phyloP scores from a whole-genome alignment of 2,329 filamentous ascomycete species.

The Sporothrix euskadiensis region DNA sequence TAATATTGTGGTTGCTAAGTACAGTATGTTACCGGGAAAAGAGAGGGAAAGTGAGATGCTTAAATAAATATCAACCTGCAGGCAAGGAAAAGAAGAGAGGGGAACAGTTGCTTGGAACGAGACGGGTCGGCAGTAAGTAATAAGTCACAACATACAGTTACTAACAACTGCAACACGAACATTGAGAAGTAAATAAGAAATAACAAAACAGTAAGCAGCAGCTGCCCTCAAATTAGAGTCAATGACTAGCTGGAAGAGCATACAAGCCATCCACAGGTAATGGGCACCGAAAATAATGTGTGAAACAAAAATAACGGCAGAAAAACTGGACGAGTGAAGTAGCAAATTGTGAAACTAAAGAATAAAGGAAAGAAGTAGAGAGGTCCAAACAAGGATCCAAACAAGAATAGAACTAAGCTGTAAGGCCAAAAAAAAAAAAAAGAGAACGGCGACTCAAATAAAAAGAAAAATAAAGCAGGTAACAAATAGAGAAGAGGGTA shows the following conservation, averaged over 20 bases:
- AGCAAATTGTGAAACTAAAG: neutral
- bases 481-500: conserved; percentile 32
- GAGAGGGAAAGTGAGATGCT: neutral
- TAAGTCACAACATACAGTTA: neutral
- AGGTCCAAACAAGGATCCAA: neutral
- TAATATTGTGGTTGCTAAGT: neutral
- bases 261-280: neutral
- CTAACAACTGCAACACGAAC: neutral
- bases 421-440: neutral
- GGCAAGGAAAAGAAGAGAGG: neutral
- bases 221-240: neutral
- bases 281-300: neutral
- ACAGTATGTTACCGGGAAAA: neutral
- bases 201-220: neutral
- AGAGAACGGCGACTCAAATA: neutral
- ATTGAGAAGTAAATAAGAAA: neutral
- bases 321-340: neutral
- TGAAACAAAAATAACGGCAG: neutral
- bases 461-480: conserved; percentile 9
- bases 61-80: neutral
- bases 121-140: neutral
- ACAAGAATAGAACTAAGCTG: neutral
- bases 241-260: neutral
- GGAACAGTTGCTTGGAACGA: neutral
- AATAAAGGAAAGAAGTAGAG: neutral